A percentile compares a stretch with the other conserved stretches of the same genome.
Evolutionary conservation across 306 rosid genomes (phyloP).

Genomic region (Gynostemma pentaphyllum): DNA sequence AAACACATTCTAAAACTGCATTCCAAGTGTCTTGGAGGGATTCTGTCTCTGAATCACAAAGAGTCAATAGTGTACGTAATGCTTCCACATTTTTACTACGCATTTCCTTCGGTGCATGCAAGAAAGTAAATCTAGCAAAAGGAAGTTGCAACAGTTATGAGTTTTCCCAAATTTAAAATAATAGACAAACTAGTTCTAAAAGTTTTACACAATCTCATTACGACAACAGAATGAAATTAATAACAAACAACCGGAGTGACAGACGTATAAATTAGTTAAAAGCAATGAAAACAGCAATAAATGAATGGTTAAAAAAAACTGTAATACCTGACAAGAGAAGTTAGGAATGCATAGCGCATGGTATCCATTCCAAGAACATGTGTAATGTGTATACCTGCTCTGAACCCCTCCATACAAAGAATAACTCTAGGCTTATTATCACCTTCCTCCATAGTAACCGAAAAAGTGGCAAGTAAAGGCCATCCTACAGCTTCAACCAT

Average conservation of each 20-base stretch:
- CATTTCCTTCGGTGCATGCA: slow-evolving; percentile 99
- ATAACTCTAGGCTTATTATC: slow-evolving; percentile 86
- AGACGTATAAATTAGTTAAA: neutral
- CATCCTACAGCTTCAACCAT: slow-evolving; percentile 99
- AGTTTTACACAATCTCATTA: neutral
- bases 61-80: slow-evolving; percentile 59
- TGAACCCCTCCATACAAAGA: slow-evolving; percentile 97
- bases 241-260: neutral
- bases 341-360: slow-evolving; percentile 98
- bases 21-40: slow-evolving; percentile 98
- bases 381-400: slow-evolving; percentile 90
- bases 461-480: slow-evolving; percentile 98
- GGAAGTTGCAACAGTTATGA: slow-evolving; percentile 15
- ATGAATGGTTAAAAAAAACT: slow-evolving; percentile 5
- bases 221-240: neutral
- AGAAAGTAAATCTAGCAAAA: slow-evolving; percentile 80
- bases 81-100: slow-evolving; percentile 98
- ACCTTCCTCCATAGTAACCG: slow-evolving; percentile 99
- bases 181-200: neutral
- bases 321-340: slow-evolving; percentile 83
- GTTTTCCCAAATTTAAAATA: slow-evolving; percentile 10
- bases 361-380: slow-evolving; percentile 97
- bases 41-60: slow-evolving; percentile 69
- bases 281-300: neutral
- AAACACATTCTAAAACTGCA: slow-evolving; percentile 95